These are phyloP conservation scores for Alternaria angustiovoidea DNA, from an alignment of 2,329 filamentous ascomycete species.

Conservation along the genomic window DNA sequence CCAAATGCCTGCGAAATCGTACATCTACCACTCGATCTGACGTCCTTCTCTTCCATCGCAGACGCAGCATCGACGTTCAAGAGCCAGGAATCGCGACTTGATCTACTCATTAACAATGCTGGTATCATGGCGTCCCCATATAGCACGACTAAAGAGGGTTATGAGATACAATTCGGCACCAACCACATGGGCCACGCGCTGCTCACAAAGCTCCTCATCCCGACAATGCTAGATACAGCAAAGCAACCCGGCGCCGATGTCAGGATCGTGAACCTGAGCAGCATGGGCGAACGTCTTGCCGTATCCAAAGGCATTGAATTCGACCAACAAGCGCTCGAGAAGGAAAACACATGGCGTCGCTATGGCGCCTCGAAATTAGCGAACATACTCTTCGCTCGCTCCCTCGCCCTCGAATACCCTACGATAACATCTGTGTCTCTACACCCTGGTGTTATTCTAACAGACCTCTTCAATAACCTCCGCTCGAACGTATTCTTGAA, in stretches of 20 bases:
- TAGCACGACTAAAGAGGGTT: slow-evolving; percentile 56
- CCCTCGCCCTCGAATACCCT: slow-evolving; percentile 56
- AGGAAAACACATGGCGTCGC: slow-evolving; percentile 44
- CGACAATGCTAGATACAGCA: slow-evolving; percentile 54
- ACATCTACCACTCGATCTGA: slow-evolving; percentile 54
- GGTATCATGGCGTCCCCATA: slow-evolving; percentile 53
- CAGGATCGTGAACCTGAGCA: slow-evolving; percentile 55
- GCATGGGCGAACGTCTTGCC: slow-evolving; percentile 36
- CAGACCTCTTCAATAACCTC: slow-evolving; percentile 51
- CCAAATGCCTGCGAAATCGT: slow-evolving; percentile 48
- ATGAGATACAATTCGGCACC: slow-evolving; percentile 61
- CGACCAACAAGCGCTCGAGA: slow-evolving; percentile 44
- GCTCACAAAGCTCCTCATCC: slow-evolving; percentile 57
- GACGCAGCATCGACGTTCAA: slow-evolving; percentile 49
- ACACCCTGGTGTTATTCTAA: slow-evolving; percentile 60
- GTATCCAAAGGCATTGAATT: slow-evolving; percentile 46
- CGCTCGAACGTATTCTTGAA: slow-evolving; percentile 35
- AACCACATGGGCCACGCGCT: slow-evolving; percentile 63
- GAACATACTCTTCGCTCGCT: slow-evolving; percentile 57
- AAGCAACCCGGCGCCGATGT: slow-evolving; percentile 52
- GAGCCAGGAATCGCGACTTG: slow-evolving; percentile 50
- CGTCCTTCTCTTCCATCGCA: slow-evolving; percentile 52
- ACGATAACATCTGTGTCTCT: slow-evolving; percentile 54
- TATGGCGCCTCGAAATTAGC: slow-evolving; percentile 62
- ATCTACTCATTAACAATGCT: slow-evolving; percentile 59